A percentile compares a stretch with the other conserved stretches of the same genome.
Conservation (phyloP, 192 early-diverging fungal species). For the Backusella tuberculispora region DNA sequence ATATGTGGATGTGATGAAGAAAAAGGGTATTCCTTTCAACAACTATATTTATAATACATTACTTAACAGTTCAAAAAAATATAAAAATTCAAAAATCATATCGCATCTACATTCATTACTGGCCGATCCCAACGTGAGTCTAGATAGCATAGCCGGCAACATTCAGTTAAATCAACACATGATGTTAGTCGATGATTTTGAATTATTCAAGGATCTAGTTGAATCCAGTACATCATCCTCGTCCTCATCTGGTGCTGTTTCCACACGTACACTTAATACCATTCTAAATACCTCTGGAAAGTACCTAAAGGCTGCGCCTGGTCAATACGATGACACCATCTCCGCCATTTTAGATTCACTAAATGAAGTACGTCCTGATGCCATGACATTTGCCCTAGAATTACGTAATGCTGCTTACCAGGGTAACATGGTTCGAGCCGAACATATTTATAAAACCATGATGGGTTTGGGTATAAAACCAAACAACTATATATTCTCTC, state of each 20-base stretch:
- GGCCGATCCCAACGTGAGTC: not conserved
- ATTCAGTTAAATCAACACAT: not conserved
- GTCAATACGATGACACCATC: not conserved
- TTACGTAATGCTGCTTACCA: constrained; percentile 29
- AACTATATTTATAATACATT: constrained; percentile 23
- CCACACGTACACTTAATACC: constrained; percentile 23
- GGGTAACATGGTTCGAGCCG: constrained; percentile 19
- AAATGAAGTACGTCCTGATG: constrained; percentile 13
- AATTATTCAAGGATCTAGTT: constrained; percentile 17
- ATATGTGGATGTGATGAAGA: constrained; percentile 30
- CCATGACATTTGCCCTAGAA: constrained; percentile 21
- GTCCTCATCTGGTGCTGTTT: not conserved
- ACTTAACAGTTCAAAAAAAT: constrained; percentile 5
- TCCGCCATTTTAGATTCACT: not conserved
- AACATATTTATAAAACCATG: constrained; percentile 19
- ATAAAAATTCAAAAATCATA: constrained; percentile 6
- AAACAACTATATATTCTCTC: constrained; percentile 29
- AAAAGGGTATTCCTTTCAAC: constrained; percentile 21
- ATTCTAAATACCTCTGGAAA: constrained; percentile 20
- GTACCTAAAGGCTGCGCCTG: not conserved
- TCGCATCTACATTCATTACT: constrained; percentile 3
- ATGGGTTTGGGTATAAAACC: constrained; percentile 17
- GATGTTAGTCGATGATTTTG: not conserved
- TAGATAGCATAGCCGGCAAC: constrained; percentile 13
- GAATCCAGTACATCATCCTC: not conserved